Evolutionary conservation across 2,329 filamentous ascomycete species (phyloP), one percentile per base, ranked within the genome.

Genomic region (Esteya vermicola): DNA sequence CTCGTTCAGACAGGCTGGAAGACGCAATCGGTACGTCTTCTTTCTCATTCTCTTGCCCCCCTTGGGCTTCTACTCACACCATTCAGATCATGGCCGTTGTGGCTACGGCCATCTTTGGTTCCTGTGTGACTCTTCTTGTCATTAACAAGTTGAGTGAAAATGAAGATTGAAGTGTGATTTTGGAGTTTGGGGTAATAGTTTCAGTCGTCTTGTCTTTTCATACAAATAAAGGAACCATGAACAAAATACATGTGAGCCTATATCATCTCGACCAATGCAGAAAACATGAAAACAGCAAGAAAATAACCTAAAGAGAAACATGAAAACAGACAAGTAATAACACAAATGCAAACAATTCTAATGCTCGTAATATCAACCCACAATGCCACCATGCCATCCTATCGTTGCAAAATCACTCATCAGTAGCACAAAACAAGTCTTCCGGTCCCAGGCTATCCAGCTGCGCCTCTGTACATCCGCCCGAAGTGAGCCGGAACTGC

Each of bases 1-100:
- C 70, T 96, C 47, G 91, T 98, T 30, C 91, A 98, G 63, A 82
- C 78, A 23, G 91, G 91, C 1, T 91, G 84, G 81, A 89, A 85
- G 60, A 96, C 91, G 28, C 88, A 96, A 56, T 58, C 79, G 32
- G 82, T 93, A 53, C 47, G 66, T 56, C 9, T 4, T 12, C 16
- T 7, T 12, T 19, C 14, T 9, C 22, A n/a, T 13, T 35, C 20
- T 23, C 4, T 27, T 21, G 21, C 25, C 6, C 18, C n/a, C n/a
- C n/a, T n/a, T 12, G 5, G n/a, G 9, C 36, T 14, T 5, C 3
- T n/a, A 9, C 19, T 26, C 9, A 39, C 30, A 4, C 16, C 9
- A n/a, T n/a, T n/a, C 22, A 81, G 77, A 62, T 80, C 20, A 71
- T 84, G 51, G 72, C 66, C 3, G 57, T 74, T 4, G 67, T 83